Conservation (phyloP, 345 rosid species). For the Melaleuca quinquenervia region DNA sequence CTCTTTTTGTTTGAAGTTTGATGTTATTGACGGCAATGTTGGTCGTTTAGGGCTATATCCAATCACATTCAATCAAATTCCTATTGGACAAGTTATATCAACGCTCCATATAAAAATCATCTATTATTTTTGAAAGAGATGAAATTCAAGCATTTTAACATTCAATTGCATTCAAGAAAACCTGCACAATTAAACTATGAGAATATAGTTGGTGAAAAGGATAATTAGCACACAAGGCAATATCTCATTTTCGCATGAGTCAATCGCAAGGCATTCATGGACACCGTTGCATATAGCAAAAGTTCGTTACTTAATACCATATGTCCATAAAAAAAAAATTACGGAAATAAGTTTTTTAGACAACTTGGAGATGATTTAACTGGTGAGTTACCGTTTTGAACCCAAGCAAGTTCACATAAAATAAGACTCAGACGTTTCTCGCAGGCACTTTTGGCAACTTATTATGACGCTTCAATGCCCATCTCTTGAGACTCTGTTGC, state of each 20-base stretch:
- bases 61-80: not conserved
- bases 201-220: not conserved
- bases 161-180: not conserved
- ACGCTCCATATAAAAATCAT: not conserved
- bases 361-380: not conserved
- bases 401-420: not conserved
- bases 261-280: not conserved
- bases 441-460: not conserved
- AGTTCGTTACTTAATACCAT: not conserved
- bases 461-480: not conserved
- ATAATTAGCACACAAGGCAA: not conserved
- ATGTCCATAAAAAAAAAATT: not conserved
- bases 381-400: not conserved
- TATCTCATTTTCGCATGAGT: not conserved
- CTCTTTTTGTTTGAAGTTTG: not conserved
- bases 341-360: not conserved
- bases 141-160: not conserved
- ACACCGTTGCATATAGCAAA: not conserved
- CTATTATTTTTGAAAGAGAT: not conserved
- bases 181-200: not conserved
- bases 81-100: not conserved
- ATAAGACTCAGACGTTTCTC: not conserved
- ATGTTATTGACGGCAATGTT: not conserved
- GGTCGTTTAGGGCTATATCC: not conserved
- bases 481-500: not conserved